Base-by-base conservation (phyloP, 2,329 filamentous ascomycete species). In the Alternaria arbusti region DNA sequence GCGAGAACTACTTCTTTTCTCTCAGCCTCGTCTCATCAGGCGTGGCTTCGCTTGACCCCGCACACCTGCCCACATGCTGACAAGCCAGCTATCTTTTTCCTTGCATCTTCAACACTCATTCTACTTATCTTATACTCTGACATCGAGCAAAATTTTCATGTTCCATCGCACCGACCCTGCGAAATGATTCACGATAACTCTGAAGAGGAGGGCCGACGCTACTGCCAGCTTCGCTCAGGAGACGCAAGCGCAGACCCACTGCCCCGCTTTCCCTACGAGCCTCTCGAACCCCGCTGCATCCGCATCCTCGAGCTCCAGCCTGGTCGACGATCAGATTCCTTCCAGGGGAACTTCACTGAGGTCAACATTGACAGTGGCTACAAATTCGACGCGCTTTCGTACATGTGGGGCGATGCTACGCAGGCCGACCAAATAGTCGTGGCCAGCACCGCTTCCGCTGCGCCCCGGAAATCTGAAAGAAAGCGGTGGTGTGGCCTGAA, bases 211-310 rank as follows among this genome's bases (percentile, higher is more conserved):
- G 47, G 47, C 47, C 26, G 47, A 32, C 12, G 47, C 26, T 32
- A 51, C 17, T 46, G 44, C 20, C 44, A 46, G 20, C 44, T 46
- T 23, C 44, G 44, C 44, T 46, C 44, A 2, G 22, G 44, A 25
- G 12, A 13, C 26, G 15, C 22, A 20, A 17, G 26, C 28, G 50
- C 36, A 17, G 50, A 28, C 40, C 40, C 57, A 17, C 49, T 40
- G 36, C 15, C n/a, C 40, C 40, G 12, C 49, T n/a, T 44, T 20
- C 49, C 3, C 36, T 17, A 30, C n/a, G 20, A 25, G 20, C 25
- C 57, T 20, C 26, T 26, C 32, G 13, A 54, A 13, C 49, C 49
- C 40, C 26, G 50, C 26, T 54, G 26, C 20, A 58, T 54, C 6
- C 22, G 26, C 49, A 36, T 54, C 12, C 26, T 59, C 40, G 10